Conservation (phyloP, 495 filamentous ascomycete species). For the Schizothecium vesticola region DNA sequence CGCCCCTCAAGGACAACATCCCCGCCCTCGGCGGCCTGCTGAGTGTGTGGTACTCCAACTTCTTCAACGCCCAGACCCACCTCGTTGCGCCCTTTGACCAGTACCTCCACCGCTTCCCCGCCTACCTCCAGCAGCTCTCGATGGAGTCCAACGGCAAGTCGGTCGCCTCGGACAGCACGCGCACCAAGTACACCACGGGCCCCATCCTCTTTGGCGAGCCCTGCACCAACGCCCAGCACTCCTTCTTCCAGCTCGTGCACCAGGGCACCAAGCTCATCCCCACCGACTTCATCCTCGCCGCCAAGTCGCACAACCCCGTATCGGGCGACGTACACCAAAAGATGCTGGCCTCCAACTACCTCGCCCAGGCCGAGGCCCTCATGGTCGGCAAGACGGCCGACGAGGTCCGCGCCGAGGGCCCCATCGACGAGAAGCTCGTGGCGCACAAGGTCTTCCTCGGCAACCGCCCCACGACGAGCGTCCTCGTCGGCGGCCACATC, state of each 20-base stretch:
- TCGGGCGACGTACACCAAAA: conserved; percentile 90
- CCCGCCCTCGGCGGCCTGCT: conserved; percentile 86
- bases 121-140: conserved; percentile 96
- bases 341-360: conserved; percentile 98
- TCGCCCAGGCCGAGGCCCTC: conserved; percentile 93
- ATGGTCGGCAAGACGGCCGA: conserved; percentile 97
- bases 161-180: conserved; percentile 81
- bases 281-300: conserved; percentile 93
- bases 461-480: conserved; percentile 92
- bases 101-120: conserved; percentile 97
- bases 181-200: conserved; percentile 94
- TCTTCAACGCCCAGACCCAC: conserved; percentile 96
- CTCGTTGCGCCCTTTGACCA: conserved; percentile 97
- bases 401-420: conserved; percentile 79
- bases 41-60: conserved; percentile 98
- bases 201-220: conserved; percentile 96
- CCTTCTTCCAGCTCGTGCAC: conserved; percentile 98
- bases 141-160: conserved; percentile 99
- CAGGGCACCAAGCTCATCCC: conserved; percentile 99
- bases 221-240: conserved; percentile 98
- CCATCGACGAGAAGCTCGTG: conserved; percentile 70
- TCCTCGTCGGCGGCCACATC: conserved; percentile 83
- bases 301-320: conserved; percentile 93
- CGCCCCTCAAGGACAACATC: conserved; percentile 91
- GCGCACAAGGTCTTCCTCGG: conserved; percentile 99